These are phyloP conservation scores for Paspalum vaginatum DNA, from an alignment of 176 grass and related monocot genomes.

Conservation along the genomic window DNA sequence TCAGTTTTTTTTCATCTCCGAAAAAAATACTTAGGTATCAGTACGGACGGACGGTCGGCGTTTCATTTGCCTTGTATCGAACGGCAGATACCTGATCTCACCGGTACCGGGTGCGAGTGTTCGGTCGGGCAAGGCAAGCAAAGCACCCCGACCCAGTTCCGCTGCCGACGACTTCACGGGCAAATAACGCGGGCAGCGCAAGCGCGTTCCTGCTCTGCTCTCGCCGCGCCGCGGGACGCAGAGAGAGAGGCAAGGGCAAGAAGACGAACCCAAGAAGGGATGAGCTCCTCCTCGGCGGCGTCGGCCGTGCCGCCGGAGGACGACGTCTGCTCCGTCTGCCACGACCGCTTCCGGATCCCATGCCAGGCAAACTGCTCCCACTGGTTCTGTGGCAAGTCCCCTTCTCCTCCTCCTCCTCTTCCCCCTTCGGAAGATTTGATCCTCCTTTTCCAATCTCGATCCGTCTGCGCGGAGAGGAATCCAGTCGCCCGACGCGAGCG, in stretches of 20 bases:
- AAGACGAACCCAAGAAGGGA: not conserved
- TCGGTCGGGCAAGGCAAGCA: not conserved
- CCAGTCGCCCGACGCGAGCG: not conserved
- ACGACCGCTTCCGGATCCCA: constrained; percentile 73
- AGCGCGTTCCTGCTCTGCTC: not conserved
- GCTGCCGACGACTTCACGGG: constrained; percentile 24
- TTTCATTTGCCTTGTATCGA: not conserved
- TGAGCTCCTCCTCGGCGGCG: constrained; percentile 46
- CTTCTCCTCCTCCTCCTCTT: not conserved
- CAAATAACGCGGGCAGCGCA: constrained; percentile 10
- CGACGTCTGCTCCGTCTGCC: constrained; percentile 89
- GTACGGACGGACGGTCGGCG: not conserved
- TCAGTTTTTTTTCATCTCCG: too few species aligned
- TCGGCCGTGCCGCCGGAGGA: constrained; percentile 77
- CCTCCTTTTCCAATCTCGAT: not conserved
- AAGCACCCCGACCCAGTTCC: not conserved
- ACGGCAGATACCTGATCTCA: too few species aligned
- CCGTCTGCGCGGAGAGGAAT: not conserved
- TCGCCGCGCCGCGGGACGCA: not conserved
- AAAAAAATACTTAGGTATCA: too few species aligned
- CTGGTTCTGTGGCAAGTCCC: constrained; percentile 87
- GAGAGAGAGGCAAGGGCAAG: not conserved
- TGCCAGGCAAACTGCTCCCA: constrained; percentile 98
- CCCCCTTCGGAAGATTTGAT: not conserved
- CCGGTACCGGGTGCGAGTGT: not conserved